Conservation (phyloP, 73 alveolate genomes). For the Stentor coeruleus region DNA sequence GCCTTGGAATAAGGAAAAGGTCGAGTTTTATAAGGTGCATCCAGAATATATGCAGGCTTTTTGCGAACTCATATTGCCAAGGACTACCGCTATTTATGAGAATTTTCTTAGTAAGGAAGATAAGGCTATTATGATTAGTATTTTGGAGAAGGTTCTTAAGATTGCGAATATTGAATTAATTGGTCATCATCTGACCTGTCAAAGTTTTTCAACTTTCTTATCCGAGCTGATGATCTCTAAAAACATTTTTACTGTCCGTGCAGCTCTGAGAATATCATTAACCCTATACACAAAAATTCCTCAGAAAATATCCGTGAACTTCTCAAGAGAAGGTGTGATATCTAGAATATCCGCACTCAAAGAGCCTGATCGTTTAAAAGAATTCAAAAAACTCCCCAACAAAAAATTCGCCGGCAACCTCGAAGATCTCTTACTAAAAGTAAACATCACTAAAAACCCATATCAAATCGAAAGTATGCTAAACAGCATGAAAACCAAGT, state of each 20-base stretch:
- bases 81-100: background rate
- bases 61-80: background rate
- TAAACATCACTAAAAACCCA: background rate
- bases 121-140: background rate
- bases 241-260: background rate
- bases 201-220: background rate
- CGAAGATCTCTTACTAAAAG: conserved; percentile 16
- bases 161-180: background rate
- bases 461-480: background rate
- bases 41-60: conserved; percentile 13
- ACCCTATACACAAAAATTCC: conserved; percentile 19
- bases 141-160: conserved; percentile 2
- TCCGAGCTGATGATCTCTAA: conserved; percentile 2
- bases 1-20: background rate
- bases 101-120: conserved; percentile 9
- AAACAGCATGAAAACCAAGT: conserved; percentile 25
- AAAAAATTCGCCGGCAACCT: background rate
- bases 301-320: background rate
- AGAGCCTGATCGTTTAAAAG: background rate
- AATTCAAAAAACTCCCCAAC: background rate
- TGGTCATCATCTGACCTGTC: background rate
- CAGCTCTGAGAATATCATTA: background rate
- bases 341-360: background rate
- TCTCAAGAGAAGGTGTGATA: conserved; percentile 7
- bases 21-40: background rate